Evolutionary conservation across 1,284 basidiomycete genomes (phyloP).

Genomic region (Sutorius eximius): DNA sequence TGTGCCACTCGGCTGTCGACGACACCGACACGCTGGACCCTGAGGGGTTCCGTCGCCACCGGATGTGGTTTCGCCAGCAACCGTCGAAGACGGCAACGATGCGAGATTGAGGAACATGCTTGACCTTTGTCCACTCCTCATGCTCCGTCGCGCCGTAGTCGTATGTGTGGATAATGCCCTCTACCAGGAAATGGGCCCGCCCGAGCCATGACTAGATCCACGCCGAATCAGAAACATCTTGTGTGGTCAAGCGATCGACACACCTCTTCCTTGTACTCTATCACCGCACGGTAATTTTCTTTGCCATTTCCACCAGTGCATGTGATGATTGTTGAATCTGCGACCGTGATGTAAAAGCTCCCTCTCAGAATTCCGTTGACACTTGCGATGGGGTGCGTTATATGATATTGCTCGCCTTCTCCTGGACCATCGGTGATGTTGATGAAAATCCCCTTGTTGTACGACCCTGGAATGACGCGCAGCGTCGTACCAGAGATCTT

Average conservation of each 20-base stretch:
- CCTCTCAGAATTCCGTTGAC: constrained; percentile 93
- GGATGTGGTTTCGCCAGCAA: constrained; percentile 82
- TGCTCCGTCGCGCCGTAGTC: constrained; percentile 59
- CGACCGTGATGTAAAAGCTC: constrained; percentile 86
- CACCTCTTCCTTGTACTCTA: constrained; percentile 97
- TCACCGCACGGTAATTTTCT: constrained; percentile 72
- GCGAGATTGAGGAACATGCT: constrained; percentile 82
- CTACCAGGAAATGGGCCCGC: constrained; percentile 82
- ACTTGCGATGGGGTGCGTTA: constrained; percentile 86
- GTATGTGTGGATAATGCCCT: constrained; percentile 89
- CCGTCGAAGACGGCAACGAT: constrained; percentile 87
- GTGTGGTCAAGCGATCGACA: constrained; percentile 24
- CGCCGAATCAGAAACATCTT: constrained; percentile 2
- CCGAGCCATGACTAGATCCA: constrained; percentile 82
- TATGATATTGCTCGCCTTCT: constrained; percentile 80
- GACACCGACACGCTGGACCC: constrained; percentile 41
- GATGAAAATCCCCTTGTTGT: constrained; percentile 89
- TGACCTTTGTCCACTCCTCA: constrained; percentile 83
- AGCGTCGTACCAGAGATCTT: constrained; percentile 85
- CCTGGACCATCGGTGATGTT: constrained; percentile 74
- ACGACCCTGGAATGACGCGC: constrained; percentile 78
- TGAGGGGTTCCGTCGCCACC: constrained; percentile 69
- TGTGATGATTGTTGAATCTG: constrained; percentile 81
- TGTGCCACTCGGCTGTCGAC: constrained; percentile 56
- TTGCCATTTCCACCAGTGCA: constrained; percentile 68